Evolutionary conservation across 108 stramenopile genomes (phyloP).

Genomic region (Cylindrotheca closterium): DNA sequence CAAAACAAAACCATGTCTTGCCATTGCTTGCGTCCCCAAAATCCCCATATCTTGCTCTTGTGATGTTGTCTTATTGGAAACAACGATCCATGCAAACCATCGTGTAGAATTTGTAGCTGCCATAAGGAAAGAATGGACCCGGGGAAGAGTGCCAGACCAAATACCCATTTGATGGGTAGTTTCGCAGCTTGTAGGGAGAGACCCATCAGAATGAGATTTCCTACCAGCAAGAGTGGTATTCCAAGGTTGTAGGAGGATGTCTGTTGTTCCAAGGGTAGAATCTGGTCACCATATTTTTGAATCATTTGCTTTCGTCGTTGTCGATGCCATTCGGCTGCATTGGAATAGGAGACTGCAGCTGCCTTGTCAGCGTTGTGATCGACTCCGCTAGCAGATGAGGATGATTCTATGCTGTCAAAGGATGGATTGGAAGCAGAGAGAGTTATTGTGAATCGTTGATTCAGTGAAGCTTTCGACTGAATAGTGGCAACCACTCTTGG

Average conservation of each 20-base stretch:
- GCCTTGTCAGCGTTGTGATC: no score
- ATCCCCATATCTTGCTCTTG: not conserved
- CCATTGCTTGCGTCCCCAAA: constrained; percentile 36
- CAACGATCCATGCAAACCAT: constrained; percentile 61
- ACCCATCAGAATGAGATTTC: constrained; percentile 44
- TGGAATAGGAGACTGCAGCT: no score
- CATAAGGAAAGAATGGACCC: constrained; percentile 69
- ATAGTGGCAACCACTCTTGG: no score
- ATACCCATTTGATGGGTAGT: constrained; percentile 5
- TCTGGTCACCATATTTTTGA: constrained; percentile 52
- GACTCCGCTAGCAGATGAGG: no score
- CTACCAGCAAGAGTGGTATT: constrained; percentile 49
- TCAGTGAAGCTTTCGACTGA: no score
- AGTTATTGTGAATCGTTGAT: no score
- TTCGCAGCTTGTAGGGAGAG: constrained; percentile 22
- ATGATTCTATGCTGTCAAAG: no score
- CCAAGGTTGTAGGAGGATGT: constrained; percentile 52
- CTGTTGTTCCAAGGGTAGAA: constrained; percentile 45
- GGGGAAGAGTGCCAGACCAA: constrained; percentile 55
- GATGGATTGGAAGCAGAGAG: no score
- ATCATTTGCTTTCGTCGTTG: constrained; percentile 64
- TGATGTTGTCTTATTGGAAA: constrained; percentile 45
- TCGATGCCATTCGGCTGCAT: constrained; percentile 71
- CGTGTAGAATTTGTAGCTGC: constrained; percentile 78
- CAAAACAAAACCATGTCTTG: constrained; percentile 60